Evolutionary conservation across 352 stramenopile species (phyloP).

Genomic region (Globisporangium okanoganense): DNA sequence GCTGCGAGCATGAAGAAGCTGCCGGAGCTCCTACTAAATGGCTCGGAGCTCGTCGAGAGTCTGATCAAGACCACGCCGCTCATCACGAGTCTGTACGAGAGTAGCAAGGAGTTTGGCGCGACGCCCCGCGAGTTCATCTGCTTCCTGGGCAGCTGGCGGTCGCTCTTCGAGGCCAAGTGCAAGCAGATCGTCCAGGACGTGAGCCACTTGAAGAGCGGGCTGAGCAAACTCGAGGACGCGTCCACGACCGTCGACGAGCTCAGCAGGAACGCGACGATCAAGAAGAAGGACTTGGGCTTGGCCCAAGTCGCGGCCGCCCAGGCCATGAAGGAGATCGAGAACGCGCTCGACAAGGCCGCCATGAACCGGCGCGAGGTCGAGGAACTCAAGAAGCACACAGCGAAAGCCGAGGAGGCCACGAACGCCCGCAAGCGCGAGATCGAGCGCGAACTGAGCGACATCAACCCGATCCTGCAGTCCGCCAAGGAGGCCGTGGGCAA

Average conservation of each 20-base stretch:
- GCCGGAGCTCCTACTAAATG: slow-evolving; percentile 62
- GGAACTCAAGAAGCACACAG: slow-evolving; percentile 89
- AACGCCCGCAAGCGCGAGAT: slow-evolving; percentile 90
- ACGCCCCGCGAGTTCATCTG: slow-evolving; percentile 84
- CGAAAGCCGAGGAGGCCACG: slow-evolving; percentile 87
- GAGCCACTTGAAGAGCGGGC: slow-evolving; percentile 82
- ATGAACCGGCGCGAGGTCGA: slow-evolving; percentile 90
- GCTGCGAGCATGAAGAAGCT: slow-evolving; percentile 66
- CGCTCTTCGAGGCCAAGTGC: slow-evolving; percentile 70
- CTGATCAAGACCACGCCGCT: slow-evolving; percentile 51
- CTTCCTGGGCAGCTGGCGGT: slow-evolving; percentile 81
- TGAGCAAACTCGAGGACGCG: slow-evolving; percentile 91
- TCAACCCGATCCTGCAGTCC: slow-evolving; percentile 90
- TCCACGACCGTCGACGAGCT: slow-evolving; percentile 90
- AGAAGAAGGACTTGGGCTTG: slow-evolving; percentile 86
- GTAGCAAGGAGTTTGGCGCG: slow-evolving; percentile 61
- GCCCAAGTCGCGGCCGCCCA: slow-evolving; percentile 89
- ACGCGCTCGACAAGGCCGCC: slow-evolving; percentile 86
- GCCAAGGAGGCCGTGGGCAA: slow-evolving; percentile 90
- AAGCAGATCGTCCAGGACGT: slow-evolving; percentile 87
- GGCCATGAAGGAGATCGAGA: slow-evolving; percentile 95
- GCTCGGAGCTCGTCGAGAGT: slow-evolving; percentile 56
- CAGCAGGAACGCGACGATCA: slow-evolving; percentile 78
- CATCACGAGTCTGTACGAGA: slow-evolving; percentile 59
- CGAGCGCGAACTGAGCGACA: slow-evolving; percentile 89